Percentiles rank a stretch among this genome's conserved stretches.
phyloP scores from a whole-genome alignment of 345 rosid species.

The Theobroma cacao region DNA sequence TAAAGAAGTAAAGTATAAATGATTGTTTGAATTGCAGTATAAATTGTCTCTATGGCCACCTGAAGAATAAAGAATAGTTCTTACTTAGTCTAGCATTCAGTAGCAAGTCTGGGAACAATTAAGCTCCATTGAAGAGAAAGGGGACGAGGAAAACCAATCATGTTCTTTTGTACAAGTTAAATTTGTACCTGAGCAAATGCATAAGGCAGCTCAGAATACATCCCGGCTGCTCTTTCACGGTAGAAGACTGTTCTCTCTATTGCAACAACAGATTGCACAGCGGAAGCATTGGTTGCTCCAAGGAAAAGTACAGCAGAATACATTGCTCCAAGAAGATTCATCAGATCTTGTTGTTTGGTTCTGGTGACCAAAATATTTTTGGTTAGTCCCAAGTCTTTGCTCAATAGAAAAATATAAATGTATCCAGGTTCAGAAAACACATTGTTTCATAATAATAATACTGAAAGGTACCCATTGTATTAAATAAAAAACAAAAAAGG shows the following conservation, averaged over 20 bases:
- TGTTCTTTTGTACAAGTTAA: background rate
- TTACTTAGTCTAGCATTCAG: background rate
- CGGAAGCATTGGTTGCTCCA: slow-evolving; percentile 57
- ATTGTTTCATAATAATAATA: background rate
- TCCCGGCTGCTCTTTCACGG: slow-evolving; percentile 84
- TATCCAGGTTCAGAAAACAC: no score
- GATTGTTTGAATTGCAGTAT: slow-evolving; percentile 49
- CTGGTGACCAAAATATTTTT: slow-evolving; percentile 26
- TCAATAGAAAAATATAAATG: background rate
- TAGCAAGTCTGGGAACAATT: background rate
- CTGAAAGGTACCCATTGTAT: no score
- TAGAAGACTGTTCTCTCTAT: slow-evolving; percentile 79
- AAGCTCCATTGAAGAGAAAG: background rate
- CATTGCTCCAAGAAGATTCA: slow-evolving; percentile 75
- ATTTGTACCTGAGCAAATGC: slow-evolving; percentile 67
- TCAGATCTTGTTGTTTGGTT: slow-evolving; percentile 49
- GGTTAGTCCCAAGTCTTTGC: background rate
- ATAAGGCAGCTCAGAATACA: slow-evolving; percentile 82
- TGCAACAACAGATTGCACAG: slow-evolving; percentile 64
- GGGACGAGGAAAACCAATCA: background rate
- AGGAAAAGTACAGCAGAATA: slow-evolving; percentile 65
- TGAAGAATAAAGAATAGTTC: slow-evolving; percentile 21
- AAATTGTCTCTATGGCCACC: slow-evolving; percentile 69
- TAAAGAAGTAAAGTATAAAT: slow-evolving; percentile 56
- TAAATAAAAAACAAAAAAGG: background rate